A percentile compares a stretch with the other conserved stretches of the same genome.
phyloP scores from a whole-genome alignment of 495 filamentous ascomycete species.

The Aspergillus funiculosus region DNA sequence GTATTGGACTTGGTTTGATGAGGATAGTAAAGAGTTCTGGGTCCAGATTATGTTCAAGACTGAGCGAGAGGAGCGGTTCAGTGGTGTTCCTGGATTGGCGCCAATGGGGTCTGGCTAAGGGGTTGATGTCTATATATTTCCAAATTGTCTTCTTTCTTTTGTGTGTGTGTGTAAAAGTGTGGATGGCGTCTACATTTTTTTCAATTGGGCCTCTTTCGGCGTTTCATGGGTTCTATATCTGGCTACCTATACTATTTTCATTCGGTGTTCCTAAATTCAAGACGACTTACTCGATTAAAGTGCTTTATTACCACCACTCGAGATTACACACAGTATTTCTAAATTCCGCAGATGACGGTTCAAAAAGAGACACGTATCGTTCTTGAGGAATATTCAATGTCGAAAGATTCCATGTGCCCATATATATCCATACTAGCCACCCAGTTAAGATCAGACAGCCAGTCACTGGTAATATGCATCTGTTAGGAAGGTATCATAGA shows the following conservation, averaged over 20 bases:
- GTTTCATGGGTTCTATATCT: constrained; percentile 4
- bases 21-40: constrained; percentile 96
- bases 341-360: no score
- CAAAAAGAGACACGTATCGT: no score
- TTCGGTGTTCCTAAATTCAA: no score
- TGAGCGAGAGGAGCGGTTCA: constrained; percentile 93
- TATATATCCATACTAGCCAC: constrained; percentile 8
- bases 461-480: constrained; percentile 17
- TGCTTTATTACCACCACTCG: not conserved
- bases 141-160: not conserved
- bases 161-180: constrained; percentile 10
- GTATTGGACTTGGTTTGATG: constrained; percentile 94
- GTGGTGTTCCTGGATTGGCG: constrained; percentile 84
- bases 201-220: not conserved
- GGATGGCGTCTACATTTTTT: not conserved
- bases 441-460: constrained; percentile 3
- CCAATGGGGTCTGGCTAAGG: constrained; percentile 33
- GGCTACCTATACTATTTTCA: not conserved
- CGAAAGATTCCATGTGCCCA: no score
- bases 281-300: not conserved
- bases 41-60: constrained; percentile 99
- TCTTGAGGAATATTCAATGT: not conserved
- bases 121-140: constrained; percentile 13
- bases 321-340: no score
- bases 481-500: constrained; percentile 14